Evolutionary conservation across 2,329 filamentous ascomycete genomes (phyloP).

Genomic region (Diaporthe sp.): DNA sequence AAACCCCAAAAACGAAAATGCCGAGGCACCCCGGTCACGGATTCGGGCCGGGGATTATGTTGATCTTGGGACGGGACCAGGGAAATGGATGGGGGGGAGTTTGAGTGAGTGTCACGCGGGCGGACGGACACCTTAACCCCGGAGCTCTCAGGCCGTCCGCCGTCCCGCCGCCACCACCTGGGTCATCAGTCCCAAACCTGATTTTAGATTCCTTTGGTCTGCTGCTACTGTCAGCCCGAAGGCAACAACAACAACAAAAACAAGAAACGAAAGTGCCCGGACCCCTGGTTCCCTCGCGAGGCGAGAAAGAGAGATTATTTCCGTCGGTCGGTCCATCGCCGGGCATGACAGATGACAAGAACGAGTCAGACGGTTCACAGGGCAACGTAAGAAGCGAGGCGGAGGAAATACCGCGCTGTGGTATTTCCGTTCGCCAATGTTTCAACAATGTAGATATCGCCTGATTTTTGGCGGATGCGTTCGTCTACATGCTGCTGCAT

Average conservation of each 20-base stretch:
- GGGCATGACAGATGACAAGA: not conserved
- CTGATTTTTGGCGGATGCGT: not conserved
- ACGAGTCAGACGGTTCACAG: not conserved
- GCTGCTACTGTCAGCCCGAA: too few species aligned
- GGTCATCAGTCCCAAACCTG: not conserved
- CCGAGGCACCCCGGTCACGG: constrained; percentile 12
- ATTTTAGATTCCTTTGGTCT: not conserved
- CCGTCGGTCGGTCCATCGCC: not conserved
- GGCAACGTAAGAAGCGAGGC: not conserved
- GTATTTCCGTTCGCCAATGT: constrained; percentile 22
- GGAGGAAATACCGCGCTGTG: not conserved
- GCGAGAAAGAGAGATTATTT: constrained; percentile 10
- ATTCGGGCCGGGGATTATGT: not conserved
- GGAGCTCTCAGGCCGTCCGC: not conserved
- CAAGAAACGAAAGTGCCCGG: not conserved
- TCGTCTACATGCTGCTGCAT: not conserved
- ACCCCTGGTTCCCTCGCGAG: not conserved
- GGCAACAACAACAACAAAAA: too few species aligned
- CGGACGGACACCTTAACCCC: too few species aligned
- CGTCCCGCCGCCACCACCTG: constrained; percentile 12
- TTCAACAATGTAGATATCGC: not conserved
- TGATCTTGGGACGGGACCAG: not conserved
- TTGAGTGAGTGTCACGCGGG: not conserved
- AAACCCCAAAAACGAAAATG: not conserved
- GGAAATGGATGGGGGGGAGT: not conserved